Conservation (phyloP, 177 flowering plant species). For the Telopea speciosissima region DNA sequence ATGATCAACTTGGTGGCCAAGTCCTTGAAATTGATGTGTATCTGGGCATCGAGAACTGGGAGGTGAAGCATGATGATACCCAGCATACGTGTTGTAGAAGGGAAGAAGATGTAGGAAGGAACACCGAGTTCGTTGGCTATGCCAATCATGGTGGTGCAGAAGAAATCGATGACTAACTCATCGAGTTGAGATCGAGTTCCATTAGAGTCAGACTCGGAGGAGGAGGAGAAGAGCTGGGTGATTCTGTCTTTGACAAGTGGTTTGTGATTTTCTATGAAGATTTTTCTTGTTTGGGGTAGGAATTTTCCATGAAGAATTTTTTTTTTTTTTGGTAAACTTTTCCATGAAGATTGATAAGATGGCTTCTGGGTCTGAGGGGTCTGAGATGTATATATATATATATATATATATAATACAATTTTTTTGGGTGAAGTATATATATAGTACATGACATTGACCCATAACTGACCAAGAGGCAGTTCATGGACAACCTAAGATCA, state of each 20-base stretch:
- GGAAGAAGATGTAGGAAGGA: constrained; percentile 26
- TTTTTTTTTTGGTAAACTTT: too few relatives aligned
- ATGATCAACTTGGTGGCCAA: constrained; percentile 11
- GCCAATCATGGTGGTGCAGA: constrained; percentile 26
- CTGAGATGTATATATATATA: not conserved
- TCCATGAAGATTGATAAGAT: not conserved
- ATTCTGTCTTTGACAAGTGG: constrained; percentile 16
- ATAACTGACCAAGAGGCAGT: too few relatives aligned
- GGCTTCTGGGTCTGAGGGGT: not conserved
- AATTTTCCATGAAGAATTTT: too few relatives aligned
- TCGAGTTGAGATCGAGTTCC: constrained; percentile 8
- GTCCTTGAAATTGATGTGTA: constrained; percentile 6
- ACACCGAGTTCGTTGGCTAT: constrained; percentile 28
- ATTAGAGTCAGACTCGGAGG: not conserved
- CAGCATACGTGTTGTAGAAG: constrained; percentile 20
- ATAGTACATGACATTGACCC: too few relatives aligned
- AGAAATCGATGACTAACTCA: constrained; percentile 26
- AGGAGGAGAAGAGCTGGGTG: not conserved
- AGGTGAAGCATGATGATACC: constrained; percentile 20
- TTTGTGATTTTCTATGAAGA: constrained; percentile 10
- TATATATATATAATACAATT: too few relatives aligned
- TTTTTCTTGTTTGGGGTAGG: too few relatives aligned
- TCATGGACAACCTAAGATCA: too few relatives aligned
- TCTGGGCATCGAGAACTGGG: constrained; percentile 11
- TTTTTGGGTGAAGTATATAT: too few relatives aligned